These are phyloP conservation scores for Cardamine resedifolia DNA, from an alignment of 345 rosid genomes.

Conservation along the genomic window DNA sequence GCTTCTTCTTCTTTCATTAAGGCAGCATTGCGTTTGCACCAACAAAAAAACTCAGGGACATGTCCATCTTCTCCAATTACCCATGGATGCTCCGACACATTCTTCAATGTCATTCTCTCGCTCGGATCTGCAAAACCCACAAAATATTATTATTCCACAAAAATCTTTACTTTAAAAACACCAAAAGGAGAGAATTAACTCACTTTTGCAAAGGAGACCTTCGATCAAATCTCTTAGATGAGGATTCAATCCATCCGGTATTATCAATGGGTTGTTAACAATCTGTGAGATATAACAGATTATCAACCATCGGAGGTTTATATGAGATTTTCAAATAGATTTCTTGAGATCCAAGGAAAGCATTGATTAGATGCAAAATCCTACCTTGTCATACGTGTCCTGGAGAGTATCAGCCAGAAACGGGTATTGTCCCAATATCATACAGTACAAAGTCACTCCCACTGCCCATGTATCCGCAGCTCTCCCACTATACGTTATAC, in stretches of 20 bases:
- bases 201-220: conserved; percentile 94
- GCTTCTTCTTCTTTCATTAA: conserved; percentile 33
- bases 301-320: not conserved
- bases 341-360: not conserved
- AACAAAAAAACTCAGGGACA: conserved; percentile 61
- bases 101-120: conserved; percentile 68
- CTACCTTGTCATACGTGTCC: conserved; percentile 94
- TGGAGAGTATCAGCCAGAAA: conserved; percentile 95
- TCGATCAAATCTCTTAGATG: conserved; percentile 66
- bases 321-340: not conserved
- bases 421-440: conserved; percentile 85
- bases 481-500: conserved; percentile 80
- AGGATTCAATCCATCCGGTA: conserved; percentile 69
- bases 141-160: not conserved
- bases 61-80: conserved; percentile 70
- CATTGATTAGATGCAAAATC: conserved; percentile 19
- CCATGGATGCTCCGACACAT: conserved; percentile 74
- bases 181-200: conserved; percentile 23
- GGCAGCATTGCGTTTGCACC: conserved; percentile 71
- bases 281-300: conserved; percentile 51
- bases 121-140: conserved; percentile 62
- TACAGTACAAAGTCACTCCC: conserved; percentile 87
- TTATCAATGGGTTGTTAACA: conserved; percentile 63
- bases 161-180: not conserved
- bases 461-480: conserved; percentile 98